Base-by-base conservation (phyloP, 2,329 filamentous ascomycete genomes). In the Microdochium nivale region DNA sequence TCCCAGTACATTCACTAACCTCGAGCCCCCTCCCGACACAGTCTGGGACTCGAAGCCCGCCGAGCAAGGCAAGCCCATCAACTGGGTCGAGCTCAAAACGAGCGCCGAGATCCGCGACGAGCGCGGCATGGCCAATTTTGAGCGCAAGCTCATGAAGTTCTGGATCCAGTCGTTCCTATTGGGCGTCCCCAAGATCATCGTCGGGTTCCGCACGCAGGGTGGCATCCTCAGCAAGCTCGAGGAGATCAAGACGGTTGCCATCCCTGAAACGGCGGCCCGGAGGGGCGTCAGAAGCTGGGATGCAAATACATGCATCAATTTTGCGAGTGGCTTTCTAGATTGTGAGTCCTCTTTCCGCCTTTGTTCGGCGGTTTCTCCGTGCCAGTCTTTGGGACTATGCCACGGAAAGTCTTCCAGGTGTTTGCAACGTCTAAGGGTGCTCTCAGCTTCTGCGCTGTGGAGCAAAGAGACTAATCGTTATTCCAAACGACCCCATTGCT, bases 91-190 rank as follows among this genome's bases (percentile, higher is more conserved):
- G 68, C 79, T 99, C 53, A 99, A 99, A 67, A 99, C 94, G 0
- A 82, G 83, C n/a, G 84, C 81, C 40, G 83, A 87, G 57, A 84
- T 92, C 49, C 75, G 76, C 49, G 79, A 79, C 54, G 77, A 84
- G 1, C 78, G 81, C 47, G 88, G 94, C 61, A 76, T 83, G 62
- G 69, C 85, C 21, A 86, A 83, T 56, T 96, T 92, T 65, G 88
- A 96, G 68, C 81, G 88, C 48, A 97, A 97, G 66, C 78, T 97
- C 51, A 80, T 95, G 69, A 95, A 95, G 63, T 96, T 92, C 70
- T 99, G 94, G 94, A 89, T 92, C 14, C 94, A 97, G 67, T 95
- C 88, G 0, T 99, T 96, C 64, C 76, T 99, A 2, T 83, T 99
- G 2, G 92, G 92, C 40, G 91, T 97, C 1, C 90, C 90, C 0